Evolutionary conservation across 805 yeast genomes (phyloP).

Genomic region (Candida mattraensis): DNA sequence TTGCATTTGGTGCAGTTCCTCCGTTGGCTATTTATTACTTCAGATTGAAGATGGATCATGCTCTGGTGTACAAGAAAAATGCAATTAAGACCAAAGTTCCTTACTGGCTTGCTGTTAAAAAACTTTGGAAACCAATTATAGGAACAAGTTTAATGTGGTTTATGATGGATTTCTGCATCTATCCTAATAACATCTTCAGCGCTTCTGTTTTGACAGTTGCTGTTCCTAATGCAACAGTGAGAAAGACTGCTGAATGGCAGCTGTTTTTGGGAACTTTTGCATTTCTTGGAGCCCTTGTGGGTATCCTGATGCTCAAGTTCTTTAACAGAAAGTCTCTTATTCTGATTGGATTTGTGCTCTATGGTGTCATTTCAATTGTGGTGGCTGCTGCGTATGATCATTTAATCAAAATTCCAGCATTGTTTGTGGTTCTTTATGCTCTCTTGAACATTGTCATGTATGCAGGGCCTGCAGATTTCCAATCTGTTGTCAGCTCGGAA

Average conservation of each 20-base stretch:
- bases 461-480: constrained; percentile 48
- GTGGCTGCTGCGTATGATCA: constrained; percentile 42
- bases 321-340: constrained; percentile 45
- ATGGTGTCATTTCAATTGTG: constrained; percentile 45
- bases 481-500: constrained; percentile 46
- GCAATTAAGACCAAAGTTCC: constrained; percentile 53
- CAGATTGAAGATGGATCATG: constrained; percentile 57
- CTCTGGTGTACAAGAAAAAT: constrained; percentile 42
- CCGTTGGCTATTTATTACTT: constrained; percentile 69
- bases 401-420: constrained; percentile 27
- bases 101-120: constrained; percentile 53
- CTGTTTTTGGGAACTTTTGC: constrained; percentile 41
- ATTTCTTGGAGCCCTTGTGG: constrained; percentile 45
- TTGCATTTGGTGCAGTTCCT: constrained; percentile 48
- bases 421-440: constrained; percentile 47
- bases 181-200: constrained; percentile 64
- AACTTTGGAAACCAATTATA: constrained; percentile 45
- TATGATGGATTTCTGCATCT: constrained; percentile 61
- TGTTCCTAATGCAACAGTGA: constrained; percentile 35
- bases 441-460: constrained; percentile 45
- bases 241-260: constrained; percentile 47
- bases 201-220: constrained; percentile 43
- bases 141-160: constrained; percentile 64
- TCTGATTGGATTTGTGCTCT: constrained; percentile 25
- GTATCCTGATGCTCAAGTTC: constrained; percentile 39